Evolutionary conservation across 208 protist genomes (phyloP), one percentile per base, ranked within the genome.

Genomic region (Trypanosoma cruzi): DNA sequence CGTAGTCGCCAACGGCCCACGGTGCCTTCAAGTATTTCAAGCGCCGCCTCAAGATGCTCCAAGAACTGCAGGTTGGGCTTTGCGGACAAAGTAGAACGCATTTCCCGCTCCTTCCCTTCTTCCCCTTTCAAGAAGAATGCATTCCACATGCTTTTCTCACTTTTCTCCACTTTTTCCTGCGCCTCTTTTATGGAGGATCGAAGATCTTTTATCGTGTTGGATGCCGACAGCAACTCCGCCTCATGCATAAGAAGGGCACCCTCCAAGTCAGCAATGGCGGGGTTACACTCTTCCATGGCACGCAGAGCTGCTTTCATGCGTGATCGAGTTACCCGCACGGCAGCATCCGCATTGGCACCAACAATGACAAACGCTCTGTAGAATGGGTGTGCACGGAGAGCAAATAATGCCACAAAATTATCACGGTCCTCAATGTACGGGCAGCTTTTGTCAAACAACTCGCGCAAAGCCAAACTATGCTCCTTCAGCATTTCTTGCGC

Each of bases 221-320:
- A 71, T 0, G 78, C 81, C 2, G 86, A 86, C 4, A 88, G 52
- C 4, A 95, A 71, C 59, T 95, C 85, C 0, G 85, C 90, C 60
- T 95, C 90, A 0, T 80, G 86, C 6, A 94, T 80, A 3, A 94
- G 75, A 0, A 94, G 67, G 0, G 52, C 66, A 54, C 76, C 82
- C 68, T 94, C 85, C 31, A 90, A 36, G 14, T 84, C 71, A 0
- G 62, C 60, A 11, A 81, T 74, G 52, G 64, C 71, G 7, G 79
- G 81, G 1, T 65, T 75, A 56, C 73, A 84, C 4, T 60, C 73
- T 46, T 90, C 84, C 28, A 94, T 61, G 1, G 78, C 83, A 7
- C 34, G 68, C 3, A 94, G 36, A 5, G 71, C 64, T 26, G 64
- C 60, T 11, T 28, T 26, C 4, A 87, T 73, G 22, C 67, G 58